These are phyloP conservation scores for Fusarium sp. DNA, from an alignment of 2,329 filamentous ascomycete genomes.

Conservation along the genomic window DNA sequence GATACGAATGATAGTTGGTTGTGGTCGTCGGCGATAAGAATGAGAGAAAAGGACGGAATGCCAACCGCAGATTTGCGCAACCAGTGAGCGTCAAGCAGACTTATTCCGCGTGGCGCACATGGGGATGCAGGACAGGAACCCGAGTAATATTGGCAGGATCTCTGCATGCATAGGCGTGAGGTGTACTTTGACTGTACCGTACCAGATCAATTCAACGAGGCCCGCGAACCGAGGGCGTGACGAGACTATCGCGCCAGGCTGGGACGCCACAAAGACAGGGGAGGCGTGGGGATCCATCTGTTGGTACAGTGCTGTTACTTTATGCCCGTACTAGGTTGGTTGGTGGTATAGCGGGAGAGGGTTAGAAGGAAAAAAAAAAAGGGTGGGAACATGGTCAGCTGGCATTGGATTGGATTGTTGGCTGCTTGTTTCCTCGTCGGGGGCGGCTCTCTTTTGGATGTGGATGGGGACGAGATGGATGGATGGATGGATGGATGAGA, in stretches of 20 bases:
- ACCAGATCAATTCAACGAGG: neutral
- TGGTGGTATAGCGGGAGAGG: neutral
- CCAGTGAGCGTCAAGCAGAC: neutral
- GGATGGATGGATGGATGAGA: neutral
- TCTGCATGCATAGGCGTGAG: conserved; percentile 18
- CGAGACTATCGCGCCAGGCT: conserved; percentile 31
- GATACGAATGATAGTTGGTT: neutral
- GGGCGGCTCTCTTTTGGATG: neutral
- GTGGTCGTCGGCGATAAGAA: neutral
- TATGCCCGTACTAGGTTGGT: neutral
- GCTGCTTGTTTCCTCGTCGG: neutral
- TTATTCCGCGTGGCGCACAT: neutral
- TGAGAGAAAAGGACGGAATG: neutral
- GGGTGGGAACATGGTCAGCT: neutral
- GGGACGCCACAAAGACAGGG: conserved; percentile 24
- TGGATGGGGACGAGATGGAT: neutral
- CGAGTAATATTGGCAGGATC: conserved; percentile 1
- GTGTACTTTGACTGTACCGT: neutral
- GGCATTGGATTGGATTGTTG: neutral
- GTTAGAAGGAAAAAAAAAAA: neutral
- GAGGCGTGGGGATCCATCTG: conserved; percentile 18
- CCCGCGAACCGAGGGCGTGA: conserved; percentile 6
- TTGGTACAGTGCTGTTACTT: neutral
- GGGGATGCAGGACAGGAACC: neutral
- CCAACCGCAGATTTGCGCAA: neutral